Evolutionary conservation across 106 monocot genomes (phyloP), one percentile per base, ranked within the genome.

Genomic region (Vanilla planifolia): DNA sequence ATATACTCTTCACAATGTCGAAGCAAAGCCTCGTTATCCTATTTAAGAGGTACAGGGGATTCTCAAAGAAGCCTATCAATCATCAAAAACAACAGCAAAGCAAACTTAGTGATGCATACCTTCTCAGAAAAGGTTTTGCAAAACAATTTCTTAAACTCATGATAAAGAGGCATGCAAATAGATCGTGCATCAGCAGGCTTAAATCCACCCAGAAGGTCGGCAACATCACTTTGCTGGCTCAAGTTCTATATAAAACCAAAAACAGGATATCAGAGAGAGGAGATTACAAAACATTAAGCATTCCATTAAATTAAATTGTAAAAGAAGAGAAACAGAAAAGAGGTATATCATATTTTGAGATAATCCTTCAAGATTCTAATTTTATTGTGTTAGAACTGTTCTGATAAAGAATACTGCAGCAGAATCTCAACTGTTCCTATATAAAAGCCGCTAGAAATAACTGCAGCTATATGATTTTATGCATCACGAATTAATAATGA

Each of bases 211-310:
- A 96, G 63, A 33, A 96, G 63, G 79, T 96, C 96, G 63, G 87
- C 65, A 69, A 79, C 76, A 74, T 96, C 96, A 72, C 81, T 96
- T 64, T 96, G 96, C 55, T 96, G 96, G 55, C 96, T 96, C 32
- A 96, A 69, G 59, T 96, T 96, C 95, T 90, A 65, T 33, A 74
- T 11, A 67, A 27, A 70, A 8, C 3, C 43, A 19, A 60, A 45
- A 24, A 73, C 46, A n/a, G 21, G 5, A 62, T 28, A 60, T 47
- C 23, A 72, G 17, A 26, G 59, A 28, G 43, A 67, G 28, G 16
- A 59, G 21, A 46, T 46, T 19, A 5, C 5, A 10, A 37, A 6
- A 37, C 8, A 11, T 42, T 42, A 51, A 16, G 21, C 30, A 37
- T n/a, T n/a, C n/a, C n/a, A n/a, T n/a, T n/a, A n/a, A n/a, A n/a